Percentiles rank a stretch among this genome's conserved stretches.
Evolutionary conservation across 2,329 filamentous ascomycete species (phyloP).

Genomic region (Coniochaeta hoffmannii): DNA sequence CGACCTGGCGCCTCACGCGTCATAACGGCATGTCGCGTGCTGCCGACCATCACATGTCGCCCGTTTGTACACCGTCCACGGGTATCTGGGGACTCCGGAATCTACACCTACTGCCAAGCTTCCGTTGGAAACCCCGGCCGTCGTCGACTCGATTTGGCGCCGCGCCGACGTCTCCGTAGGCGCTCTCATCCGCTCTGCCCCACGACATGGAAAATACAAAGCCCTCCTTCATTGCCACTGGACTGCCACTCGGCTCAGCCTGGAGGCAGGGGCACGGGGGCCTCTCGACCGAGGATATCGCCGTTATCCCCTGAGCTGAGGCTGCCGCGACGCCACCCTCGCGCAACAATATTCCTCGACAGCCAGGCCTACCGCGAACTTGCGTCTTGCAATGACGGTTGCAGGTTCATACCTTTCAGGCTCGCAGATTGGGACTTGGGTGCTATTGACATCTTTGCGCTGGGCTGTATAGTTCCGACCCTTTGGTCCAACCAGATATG

Average conservation of each 20-base stretch:
- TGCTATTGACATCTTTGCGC: not conserved
- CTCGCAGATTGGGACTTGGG: not conserved
- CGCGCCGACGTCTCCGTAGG: too few species aligned
- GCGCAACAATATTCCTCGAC: not conserved
- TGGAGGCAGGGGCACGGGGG: not conserved
- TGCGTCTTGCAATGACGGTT: not conserved
- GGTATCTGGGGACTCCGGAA: not conserved
- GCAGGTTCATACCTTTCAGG: not conserved
- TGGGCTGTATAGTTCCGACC: not conserved
- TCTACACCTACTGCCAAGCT: not conserved
- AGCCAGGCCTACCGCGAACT: too few species aligned
- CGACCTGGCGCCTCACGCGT: slow-evolving; percentile 4
- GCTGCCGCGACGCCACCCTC: not conserved
- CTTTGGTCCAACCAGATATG: not conserved
- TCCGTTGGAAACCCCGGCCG: not conserved
- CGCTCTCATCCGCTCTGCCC: too few species aligned
- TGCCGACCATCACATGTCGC: not conserved
- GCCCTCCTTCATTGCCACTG: too few species aligned
- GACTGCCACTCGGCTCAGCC: not conserved
- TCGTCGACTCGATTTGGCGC: too few species aligned
- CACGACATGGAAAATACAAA: too few species aligned
- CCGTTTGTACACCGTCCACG: not conserved
- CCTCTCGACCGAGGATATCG: not conserved
- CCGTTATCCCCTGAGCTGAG: not conserved
- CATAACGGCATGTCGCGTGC: not conserved